Evolutionary conservation across 352 stramenopile species (phyloP), one percentile per base, ranked within the genome.

Genomic region (Thalassiosira livingstoniorum): DNA sequence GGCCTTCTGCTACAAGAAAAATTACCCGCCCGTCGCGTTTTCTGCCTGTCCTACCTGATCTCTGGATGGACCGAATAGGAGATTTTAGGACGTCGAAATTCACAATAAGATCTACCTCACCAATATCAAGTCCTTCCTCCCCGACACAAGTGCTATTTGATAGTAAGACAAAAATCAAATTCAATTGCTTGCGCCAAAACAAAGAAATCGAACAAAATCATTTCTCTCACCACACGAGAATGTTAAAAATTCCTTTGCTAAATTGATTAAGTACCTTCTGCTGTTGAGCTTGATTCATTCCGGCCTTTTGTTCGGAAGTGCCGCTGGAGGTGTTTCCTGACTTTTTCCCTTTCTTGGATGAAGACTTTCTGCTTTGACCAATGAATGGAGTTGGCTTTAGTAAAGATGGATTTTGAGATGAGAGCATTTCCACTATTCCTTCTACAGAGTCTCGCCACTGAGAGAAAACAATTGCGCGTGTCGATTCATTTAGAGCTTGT

Each of bases 391-490:
- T 92, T 0, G 95, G 93, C 81, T 96, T 96, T 27, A 99, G 71
- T n/a, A 97, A 81, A 34, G 90, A 93, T 23, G 91, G 75, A 21
- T 96, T 83, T 15, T 86, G 61, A 21, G 89, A 85, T 0, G 83
- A 78, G 15, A 98, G 75, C 25, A 97, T 79, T 3, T 79, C 82
- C 1, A 98, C 94, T 72, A 99, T 98, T 78, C 98, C 97, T 3
- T 85, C 89, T 0, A 99, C 97, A 68, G 94, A 98, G 47, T 95
- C 94, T 73, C 98, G 93, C 82, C 96, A 98, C 75, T 99, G 96
- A 4, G 97, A 98, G 85, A 99, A 99, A 2, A 99, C 96, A 71
- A 99, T 99, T 2, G 95, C 97, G 11, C 97, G 90, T 3, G 97
- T 99, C 42, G 92, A 97, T 39, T 91, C 62, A 47, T 67, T 55